A percentile compares a stretch with the other conserved stretches of the same genome.
Evolutionary conservation across 768 basidiomycete genomes (phyloP).

Genomic region (Xerocomellus intermedius): DNA sequence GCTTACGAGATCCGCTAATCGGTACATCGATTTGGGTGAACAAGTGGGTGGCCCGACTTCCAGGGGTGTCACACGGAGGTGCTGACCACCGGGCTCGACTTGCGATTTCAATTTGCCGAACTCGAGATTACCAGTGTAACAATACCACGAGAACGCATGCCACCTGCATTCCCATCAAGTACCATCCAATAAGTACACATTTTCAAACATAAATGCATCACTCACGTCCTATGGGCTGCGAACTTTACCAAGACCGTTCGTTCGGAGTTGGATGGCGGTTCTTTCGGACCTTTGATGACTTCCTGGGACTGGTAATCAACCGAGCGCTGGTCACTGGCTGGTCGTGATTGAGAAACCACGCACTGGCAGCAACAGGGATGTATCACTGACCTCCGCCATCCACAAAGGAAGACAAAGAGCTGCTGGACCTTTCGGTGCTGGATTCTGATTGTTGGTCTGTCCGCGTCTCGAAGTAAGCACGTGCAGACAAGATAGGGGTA

Average conservation of each 20-base stretch:
- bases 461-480: background rate
- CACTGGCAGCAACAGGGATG: background rate
- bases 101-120: constrained; percentile 21
- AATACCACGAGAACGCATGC: constrained; percentile 26
- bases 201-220: background rate
- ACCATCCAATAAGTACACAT: background rate
- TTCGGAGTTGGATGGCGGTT: background rate
- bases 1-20: constrained; percentile 32
- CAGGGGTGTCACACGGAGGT: background rate
- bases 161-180: constrained; percentile 12
- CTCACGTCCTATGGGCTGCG: constrained; percentile 19
- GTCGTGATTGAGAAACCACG: constrained; percentile 5
- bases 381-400: constrained; percentile 3
- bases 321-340: constrained; percentile 4
- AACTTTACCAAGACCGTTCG: constrained; percentile 7
- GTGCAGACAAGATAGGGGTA: background rate
- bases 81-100: background rate
- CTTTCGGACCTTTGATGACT: background rate
- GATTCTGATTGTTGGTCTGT: constrained; percentile 9
- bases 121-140: constrained; percentile 21
- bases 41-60: constrained; percentile 16
- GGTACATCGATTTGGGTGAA: constrained; percentile 40
- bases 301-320: constrained; percentile 2
- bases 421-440: background rate
- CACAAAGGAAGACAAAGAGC: constrained; percentile 13